Evolutionary conservation across 768 basidiomycete genomes (phyloP).

Genomic region (Russula dissimulans): DNA sequence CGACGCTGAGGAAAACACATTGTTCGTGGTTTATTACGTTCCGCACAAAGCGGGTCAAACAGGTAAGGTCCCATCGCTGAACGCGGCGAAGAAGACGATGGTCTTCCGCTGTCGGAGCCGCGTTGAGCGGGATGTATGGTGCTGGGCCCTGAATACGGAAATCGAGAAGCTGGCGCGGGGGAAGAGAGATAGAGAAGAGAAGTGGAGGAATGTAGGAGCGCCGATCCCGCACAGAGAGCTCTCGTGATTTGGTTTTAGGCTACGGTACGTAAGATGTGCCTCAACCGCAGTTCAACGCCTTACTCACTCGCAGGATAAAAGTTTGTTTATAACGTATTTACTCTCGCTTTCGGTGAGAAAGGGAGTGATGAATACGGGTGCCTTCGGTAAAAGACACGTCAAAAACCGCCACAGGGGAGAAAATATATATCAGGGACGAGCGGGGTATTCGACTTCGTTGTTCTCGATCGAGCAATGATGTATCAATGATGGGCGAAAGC

Average conservation of each 20-base stretch:
- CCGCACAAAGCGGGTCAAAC: constrained; percentile 23
- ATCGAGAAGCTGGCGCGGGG: constrained; percentile 71
- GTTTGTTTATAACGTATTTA: no score
- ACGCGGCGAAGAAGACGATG: constrained; percentile 47
- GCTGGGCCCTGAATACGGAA: constrained; percentile 86
- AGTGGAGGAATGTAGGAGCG: constrained; percentile 54
- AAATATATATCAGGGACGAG: neutral
- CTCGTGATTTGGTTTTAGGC: no score
- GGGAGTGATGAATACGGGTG: neutral
- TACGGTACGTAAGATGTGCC: no score
- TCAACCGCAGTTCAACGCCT: no score
- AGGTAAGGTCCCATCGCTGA: constrained; percentile 38
- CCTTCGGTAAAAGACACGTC: neutral
- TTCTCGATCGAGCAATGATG: neutral
- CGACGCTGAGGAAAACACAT: constrained; percentile 79
- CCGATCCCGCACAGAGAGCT: constrained; percentile 24
- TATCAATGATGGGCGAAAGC: neutral
- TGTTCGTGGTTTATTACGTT: constrained; percentile 75
- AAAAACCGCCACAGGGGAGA: neutral
- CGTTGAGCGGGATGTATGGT: constrained; percentile 90
- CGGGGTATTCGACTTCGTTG: neutral
- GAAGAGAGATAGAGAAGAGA: constrained; percentile 54
- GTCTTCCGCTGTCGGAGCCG: constrained; percentile 71
- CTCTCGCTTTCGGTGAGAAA: neutral
- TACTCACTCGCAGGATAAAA: neutral